Percentiles rank a stretch among this genome's conserved stretches.
These are phyloP conservation scores for Dalechampia spathulata DNA, from an alignment of 441 rosid genomes.

Conservation along the genomic window DNA sequence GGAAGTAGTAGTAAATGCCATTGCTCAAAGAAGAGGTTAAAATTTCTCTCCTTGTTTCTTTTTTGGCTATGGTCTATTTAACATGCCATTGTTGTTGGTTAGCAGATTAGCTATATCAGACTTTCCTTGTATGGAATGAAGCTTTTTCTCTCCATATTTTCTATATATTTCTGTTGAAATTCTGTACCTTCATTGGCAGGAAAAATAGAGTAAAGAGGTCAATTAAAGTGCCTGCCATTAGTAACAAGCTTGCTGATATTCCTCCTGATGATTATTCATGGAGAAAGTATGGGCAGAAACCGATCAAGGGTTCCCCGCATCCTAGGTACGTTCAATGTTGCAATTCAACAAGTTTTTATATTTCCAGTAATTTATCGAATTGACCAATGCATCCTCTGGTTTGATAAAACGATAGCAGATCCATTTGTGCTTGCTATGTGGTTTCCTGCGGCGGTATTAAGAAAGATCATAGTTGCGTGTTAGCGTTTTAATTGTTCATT, in stretches of 20 bases:
- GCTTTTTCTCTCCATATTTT: not conserved
- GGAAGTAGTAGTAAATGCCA: too few relatives aligned
- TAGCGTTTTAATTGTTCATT: not conserved
- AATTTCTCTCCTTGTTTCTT: not conserved
- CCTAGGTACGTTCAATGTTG: constrained; percentile 41
- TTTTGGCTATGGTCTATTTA: not conserved
- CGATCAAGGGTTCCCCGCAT: too few relatives aligned
- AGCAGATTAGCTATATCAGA: not conserved
- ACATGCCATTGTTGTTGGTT: not conserved
- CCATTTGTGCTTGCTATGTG: not conserved
- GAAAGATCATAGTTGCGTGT: not conserved
- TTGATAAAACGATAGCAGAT: not conserved
- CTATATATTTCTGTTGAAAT: not conserved
- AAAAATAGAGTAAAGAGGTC: constrained; percentile 61
- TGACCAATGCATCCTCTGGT: too few relatives aligned
- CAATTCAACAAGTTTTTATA: not conserved
- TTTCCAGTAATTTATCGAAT: too few relatives aligned
- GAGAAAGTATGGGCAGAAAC: constrained; percentile 83
- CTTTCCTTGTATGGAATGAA: not conserved
- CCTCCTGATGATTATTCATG: constrained; percentile 73
- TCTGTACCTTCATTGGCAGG: constrained; percentile 30
- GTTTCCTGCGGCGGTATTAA: not conserved
- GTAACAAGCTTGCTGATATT: too few relatives aligned
- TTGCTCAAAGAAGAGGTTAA: constrained; percentile 74
- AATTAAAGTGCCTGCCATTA: constrained; percentile 69